Base-by-base conservation (phyloP, 257 asterid species). In the Forsythia suspensa region DNA sequence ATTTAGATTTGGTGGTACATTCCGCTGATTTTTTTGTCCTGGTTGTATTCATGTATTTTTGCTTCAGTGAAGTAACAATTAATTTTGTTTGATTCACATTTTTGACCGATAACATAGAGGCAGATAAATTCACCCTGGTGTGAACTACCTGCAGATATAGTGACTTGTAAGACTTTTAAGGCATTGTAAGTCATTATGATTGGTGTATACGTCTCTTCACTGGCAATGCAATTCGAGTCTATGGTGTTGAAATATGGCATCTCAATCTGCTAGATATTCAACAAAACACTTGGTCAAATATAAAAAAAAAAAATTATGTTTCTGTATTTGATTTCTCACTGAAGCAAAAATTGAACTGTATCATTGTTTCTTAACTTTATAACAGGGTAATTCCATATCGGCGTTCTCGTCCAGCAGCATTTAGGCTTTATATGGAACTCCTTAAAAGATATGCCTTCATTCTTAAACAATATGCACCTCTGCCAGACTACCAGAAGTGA, bases 381-480 rank as follows among this genome's bases (percentile, higher is more conserved):
- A 72, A 72, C 95, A 95, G 99, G 92, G 96, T 91, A 65, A 92
- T 92, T 79, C 96, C 95, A 59, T 82, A 82, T 77, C 86, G 99
- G n/a, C 86, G 63, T 59, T 85, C 90, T 48, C 83, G 85, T 82
- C 99, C 99, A 59, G 97, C 94, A 46, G 97, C 99, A 37, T 95
- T 84, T 87, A 90, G 98, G 83, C 90, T 95, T 39, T 93, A 92
- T 75, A 82, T 95, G 97, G 99, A 95, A 79, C 98, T 95, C 82
- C 87, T 92, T 48, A 92, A 88, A 81, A 79, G 88, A 36, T 92
- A 93, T 55, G 85, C 89, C 67, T 93, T 95, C 87, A 74, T 80
- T 8, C 89, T 90, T 76, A 89, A 92, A 85, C 88, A 85, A 75
- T 79, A 82, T 82, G 77, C 89, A 52, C 78, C 79, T 70, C 70